phyloP scores from a whole-genome alignment of 2,329 filamentous ascomycete genomes.

The Ophiostoma novo-ulmi region DNA sequence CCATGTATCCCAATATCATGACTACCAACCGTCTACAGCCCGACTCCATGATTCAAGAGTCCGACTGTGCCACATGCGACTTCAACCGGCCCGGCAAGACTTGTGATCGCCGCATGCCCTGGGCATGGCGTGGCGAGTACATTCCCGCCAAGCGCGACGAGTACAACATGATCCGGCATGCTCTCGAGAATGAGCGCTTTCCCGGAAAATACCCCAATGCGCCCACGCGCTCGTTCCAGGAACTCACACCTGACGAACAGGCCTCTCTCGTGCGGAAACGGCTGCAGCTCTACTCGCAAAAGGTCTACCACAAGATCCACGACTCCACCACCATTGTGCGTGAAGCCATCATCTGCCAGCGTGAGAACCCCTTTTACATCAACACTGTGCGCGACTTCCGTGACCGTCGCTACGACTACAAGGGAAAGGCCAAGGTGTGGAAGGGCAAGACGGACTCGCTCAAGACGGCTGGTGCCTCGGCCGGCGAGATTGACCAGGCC shows the following conservation, averaged over 20 bases:
- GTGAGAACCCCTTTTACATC: slow-evolving; percentile 97
- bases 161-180: slow-evolving; percentile 97
- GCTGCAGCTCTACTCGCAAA: slow-evolving; percentile 88
- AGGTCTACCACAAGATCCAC: slow-evolving; percentile 99
- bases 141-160: slow-evolving; percentile 93
- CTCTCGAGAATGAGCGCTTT: slow-evolving; percentile 87
- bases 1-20: slow-evolving; percentile 99
- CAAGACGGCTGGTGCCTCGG: slow-evolving; percentile 72
- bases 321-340: slow-evolving; percentile 87
- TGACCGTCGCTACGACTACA: slow-evolving; percentile 97
- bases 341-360: slow-evolving; percentile 96
- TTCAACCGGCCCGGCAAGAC: slow-evolving; percentile 98
- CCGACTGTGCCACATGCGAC: slow-evolving; percentile 93
- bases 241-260: slow-evolving; percentile 77
- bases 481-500: slow-evolving; percentile 77
- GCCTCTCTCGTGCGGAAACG: slow-evolving; percentile 75
- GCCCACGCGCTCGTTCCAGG: slow-evolving; percentile 63
- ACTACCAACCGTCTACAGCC: slow-evolving; percentile 96
- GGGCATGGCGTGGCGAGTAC: slow-evolving; percentile 98
- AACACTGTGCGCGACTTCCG: slow-evolving; percentile 93
- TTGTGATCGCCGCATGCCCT: slow-evolving; percentile 88
- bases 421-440: slow-evolving; percentile 96
- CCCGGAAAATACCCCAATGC: slow-evolving; percentile 56
- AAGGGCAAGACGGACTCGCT: slow-evolving; percentile 90
- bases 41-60: slow-evolving; percentile 97